Evolutionary conservation across 1,139 yeast species (phyloP), one percentile per base, ranked within the genome.

Genomic region (Eremothecium gossypii): DNA sequence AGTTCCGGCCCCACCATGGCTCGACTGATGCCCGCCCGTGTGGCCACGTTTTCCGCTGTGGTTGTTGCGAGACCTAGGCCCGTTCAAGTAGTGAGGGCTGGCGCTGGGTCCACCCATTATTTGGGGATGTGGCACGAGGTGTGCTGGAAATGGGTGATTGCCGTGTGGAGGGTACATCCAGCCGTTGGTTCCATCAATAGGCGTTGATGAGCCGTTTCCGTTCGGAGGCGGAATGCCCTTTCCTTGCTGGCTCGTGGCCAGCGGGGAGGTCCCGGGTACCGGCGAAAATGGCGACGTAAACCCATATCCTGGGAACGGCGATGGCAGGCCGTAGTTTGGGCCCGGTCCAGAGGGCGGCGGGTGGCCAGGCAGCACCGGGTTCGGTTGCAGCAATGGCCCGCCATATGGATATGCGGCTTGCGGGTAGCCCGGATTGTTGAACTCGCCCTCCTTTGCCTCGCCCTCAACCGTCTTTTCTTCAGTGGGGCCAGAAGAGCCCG

Each of bases 361-460:
- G 40, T 50, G 58, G 8, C 58, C 60, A 30, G 57, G 45, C 17
- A 54, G 35, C 14, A 56, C 50, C 8, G 58, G 57, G 37, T 51
- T 57, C 13, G 58, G 59, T 45, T 58, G 63, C 39, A 58, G 40
- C 31, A 57, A 41, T n/a, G 64, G 58, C 10, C 63, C 63, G 11
- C 62, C 63, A 35, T 60, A 59, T 14, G 65, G 64, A 32, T 58
- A 60, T 4, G 65, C 63, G 13, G 63, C 57, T 39, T 35, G 39
- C 44, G 42, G 36, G 40, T 17, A 17, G 31, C 29, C 33, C 38
- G 39, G 27, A 28, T 36, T 38, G 36, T 20, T 33, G 39, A 11
- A n/a, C 29, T 13, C 41, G 27, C 34, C 33, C 33, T 39, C 38
- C 23, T 38, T 38, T 8, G 30, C 40, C 20, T 36, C 28, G 10